Conservation (phyloP, 2,329 filamentous ascomycete species). For the Pseudocercospora pini-densiflorae region DNA sequence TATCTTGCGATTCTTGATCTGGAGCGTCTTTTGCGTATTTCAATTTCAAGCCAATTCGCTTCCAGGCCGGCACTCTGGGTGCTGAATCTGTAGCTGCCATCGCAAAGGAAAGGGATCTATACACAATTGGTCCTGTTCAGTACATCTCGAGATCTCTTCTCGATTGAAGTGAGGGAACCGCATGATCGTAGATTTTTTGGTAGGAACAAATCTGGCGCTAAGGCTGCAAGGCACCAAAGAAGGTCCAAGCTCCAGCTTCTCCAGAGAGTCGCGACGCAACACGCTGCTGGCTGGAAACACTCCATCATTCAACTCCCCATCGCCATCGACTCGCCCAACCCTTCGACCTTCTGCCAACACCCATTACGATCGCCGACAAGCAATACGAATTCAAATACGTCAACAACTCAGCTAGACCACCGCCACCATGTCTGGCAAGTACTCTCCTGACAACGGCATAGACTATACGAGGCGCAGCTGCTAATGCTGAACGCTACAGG, state of each 20-base stretch:
- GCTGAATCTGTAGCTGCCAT: slow-evolving; percentile 15
- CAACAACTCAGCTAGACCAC: slow-evolving; percentile 10
- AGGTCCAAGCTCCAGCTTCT: slow-evolving; percentile 4
- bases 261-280: not conserved
- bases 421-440: slow-evolving; percentile 39
- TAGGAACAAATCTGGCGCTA: not conserved
- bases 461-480: slow-evolving; percentile 24
- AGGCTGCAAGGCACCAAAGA: not conserved
- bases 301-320: not conserved
- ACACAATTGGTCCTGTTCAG: not conserved
- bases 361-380: not conserved
- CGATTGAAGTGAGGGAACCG: not conserved
- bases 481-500: slow-evolving; percentile 53
- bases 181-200: not conserved
- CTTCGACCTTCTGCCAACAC: not conserved
- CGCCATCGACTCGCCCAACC: not conserved
- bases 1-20: slow-evolving; percentile 14
- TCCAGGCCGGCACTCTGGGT: slow-evolving; percentile 60
- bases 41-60: slow-evolving; percentile 63
- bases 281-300: slow-evolving; percentile 6
- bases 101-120: not conserved
- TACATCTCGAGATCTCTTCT: not conserved
- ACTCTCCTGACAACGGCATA: slow-evolving; percentile 4
- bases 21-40: slow-evolving; percentile 54
- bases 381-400: not conserved